phyloP scores from a whole-genome alignment of 2,329 filamentous ascomycete species.

The Fusarium cyanostomum region DNA sequence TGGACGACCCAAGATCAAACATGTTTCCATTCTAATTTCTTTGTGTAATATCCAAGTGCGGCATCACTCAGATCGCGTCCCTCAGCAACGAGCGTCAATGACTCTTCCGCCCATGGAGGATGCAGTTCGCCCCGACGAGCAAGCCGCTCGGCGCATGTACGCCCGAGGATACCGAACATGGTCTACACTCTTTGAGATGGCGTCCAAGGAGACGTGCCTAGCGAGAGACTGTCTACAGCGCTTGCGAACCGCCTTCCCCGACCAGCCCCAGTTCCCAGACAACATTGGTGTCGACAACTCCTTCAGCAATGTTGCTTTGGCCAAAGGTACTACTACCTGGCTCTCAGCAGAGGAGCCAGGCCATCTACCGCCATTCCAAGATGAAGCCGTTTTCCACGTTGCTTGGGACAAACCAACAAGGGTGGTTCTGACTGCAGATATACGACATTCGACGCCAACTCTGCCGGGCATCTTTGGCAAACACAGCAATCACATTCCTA shows the following conservation, averaged over 20 bases:
- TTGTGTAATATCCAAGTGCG: too few species aligned
- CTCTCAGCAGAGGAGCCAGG: not conserved
- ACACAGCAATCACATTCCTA: conserved; percentile 7
- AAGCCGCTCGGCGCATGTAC: conserved; percentile 4
- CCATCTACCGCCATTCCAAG: conserved; percentile 11
- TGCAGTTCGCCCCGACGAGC: conserved; percentile 7
- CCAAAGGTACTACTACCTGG: conserved; percentile 12
- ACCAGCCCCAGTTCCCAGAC: conserved; percentile 9
- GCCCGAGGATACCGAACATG: conserved; percentile 14
- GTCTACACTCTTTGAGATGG: not conserved
- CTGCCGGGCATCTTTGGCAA: conserved; percentile 6
- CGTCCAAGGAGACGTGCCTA: not conserved
- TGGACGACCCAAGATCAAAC: too few species aligned
- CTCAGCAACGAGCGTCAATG: too few species aligned
- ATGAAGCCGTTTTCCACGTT: conserved; percentile 1
- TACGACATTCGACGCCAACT: not conserved
- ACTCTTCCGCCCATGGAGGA: conserved; percentile 1
- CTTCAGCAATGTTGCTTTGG: not conserved
- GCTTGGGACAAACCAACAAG: conserved; percentile 7
- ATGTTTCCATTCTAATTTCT: too few species aligned
- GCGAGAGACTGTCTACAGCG: not conserved
- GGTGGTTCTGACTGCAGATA: conserved; percentile 8
- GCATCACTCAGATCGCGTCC: too few species aligned
- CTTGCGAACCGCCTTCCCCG: conserved; percentile 6
- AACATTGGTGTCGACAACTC: conserved; percentile 1